Conservation (phyloP, 176 grass and related monocot species). For the Zoysia japonica region DNA sequence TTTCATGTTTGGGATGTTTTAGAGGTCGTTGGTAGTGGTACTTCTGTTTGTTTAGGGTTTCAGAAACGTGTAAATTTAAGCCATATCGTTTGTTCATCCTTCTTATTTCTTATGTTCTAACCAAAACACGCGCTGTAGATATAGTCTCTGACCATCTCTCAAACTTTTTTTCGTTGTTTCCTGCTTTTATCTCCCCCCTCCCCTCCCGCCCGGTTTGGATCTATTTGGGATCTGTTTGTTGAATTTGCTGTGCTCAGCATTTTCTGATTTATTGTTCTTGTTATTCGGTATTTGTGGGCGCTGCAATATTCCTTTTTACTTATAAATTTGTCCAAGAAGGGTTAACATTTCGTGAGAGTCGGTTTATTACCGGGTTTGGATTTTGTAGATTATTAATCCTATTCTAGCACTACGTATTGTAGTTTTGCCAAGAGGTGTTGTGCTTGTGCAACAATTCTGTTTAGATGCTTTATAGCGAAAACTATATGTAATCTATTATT, state of each 20-base stretch:
- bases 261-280: background rate
- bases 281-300: background rate
- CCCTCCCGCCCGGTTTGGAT: background rate
- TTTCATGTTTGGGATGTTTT: background rate
- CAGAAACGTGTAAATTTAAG: constrained; percentile 18
- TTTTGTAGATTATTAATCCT: background rate
- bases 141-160: background rate
- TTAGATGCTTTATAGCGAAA: constrained; percentile 4
- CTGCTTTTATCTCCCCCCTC: background rate
- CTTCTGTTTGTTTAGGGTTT: constrained; percentile 35
- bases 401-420: background rate
- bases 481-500: background rate
- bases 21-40: background rate
- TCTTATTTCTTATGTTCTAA: background rate
- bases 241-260: background rate
- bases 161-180: background rate
- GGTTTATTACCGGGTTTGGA: background rate
- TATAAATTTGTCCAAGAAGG: background rate
- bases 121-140: background rate
- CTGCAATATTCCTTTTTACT: background rate
- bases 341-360: background rate
- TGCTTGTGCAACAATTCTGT: background rate
- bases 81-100: background rate
- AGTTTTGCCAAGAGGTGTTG: background rate
- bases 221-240: background rate